Conservation (phyloP, 2,329 filamentous ascomycete genomes). For the Alternaria dauci region DNA sequence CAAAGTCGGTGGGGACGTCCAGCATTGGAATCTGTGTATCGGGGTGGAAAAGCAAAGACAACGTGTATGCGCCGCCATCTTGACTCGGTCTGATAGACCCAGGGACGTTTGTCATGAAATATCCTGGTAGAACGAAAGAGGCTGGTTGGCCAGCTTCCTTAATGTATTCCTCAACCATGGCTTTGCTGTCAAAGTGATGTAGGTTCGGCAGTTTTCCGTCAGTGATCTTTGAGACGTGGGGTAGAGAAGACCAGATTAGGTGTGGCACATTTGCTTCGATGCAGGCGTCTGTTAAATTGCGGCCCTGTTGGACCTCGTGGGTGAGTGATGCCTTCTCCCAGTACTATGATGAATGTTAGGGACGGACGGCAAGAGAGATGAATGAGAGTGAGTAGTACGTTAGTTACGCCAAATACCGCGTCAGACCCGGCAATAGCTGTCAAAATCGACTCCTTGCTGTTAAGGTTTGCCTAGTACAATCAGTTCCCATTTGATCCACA, state of each 20-base stretch:
- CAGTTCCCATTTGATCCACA: neutral
- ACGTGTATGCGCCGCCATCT: slow-evolving; percentile 21
- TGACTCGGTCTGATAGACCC: slow-evolving; percentile 18
- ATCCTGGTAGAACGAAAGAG: too few relatives aligned
- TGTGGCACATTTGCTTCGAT: slow-evolving; percentile 27
- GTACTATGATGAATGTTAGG: slow-evolving; percentile 20
- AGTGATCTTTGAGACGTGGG: slow-evolving; percentile 28
- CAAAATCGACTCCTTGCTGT: slow-evolving; percentile 50
- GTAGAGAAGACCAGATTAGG: slow-evolving; percentile 33
- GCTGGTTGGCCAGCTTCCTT: slow-evolving; percentile 45
- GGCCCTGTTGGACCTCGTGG: slow-evolving; percentile 31
- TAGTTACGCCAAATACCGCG: slow-evolving; percentile 60
- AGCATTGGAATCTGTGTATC: slow-evolving; percentile 25
- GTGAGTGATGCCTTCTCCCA: slow-evolving; percentile 4
- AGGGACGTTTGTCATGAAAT: slow-evolving; percentile 48
- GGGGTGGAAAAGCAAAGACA: slow-evolving; percentile 22
- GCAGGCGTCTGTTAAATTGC: slow-evolving; percentile 16
- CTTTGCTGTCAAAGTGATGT: slow-evolving; percentile 66
- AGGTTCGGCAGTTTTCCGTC: slow-evolving; percentile 49
- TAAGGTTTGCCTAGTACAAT: slow-evolving; percentile 50
- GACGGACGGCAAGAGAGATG: neutral
- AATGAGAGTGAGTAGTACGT: slow-evolving; percentile 16
- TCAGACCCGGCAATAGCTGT: slow-evolving; percentile 56
- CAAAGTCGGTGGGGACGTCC: slow-evolving; percentile 24
- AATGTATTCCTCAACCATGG: slow-evolving; percentile 63